Evolutionary conservation across 139 green algal species (phyloP).

Genomic region (Ostreobium quekettii): DNA sequence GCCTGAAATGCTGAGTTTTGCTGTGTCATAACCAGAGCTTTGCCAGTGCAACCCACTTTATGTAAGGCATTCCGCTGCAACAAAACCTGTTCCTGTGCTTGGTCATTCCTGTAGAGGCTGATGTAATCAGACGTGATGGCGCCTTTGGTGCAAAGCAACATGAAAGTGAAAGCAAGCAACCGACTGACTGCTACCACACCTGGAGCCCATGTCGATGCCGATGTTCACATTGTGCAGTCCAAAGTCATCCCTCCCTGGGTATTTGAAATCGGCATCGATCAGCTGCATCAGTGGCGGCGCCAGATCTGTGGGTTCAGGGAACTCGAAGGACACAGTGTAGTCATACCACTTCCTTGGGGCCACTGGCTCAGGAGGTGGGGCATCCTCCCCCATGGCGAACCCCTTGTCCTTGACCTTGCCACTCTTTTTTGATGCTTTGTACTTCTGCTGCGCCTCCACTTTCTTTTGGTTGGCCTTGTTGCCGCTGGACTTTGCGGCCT

Average conservation of each 20-base stretch:
- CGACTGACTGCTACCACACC: no score
- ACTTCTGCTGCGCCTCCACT: slow-evolving; percentile 25
- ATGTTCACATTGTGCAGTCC: slow-evolving; percentile 88
- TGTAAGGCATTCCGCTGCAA: no score
- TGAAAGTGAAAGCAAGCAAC: not conserved
- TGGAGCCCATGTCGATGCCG: slow-evolving; percentile 95
- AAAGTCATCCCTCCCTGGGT: slow-evolving; percentile 88
- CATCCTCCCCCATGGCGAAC: slow-evolving; percentile 20
- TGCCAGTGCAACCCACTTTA: no score
- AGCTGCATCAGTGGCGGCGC: slow-evolving; percentile 79
- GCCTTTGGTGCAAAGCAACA: slow-evolving; percentile 79
- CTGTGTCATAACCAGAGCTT: no score
- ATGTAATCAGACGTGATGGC: no score
- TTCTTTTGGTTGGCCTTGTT: slow-evolving; percentile 60
- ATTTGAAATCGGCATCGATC: slow-evolving; percentile 92
- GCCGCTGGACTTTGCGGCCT: slow-evolving; percentile 64
- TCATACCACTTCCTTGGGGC: slow-evolving; percentile 63
- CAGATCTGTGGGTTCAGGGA: slow-evolving; percentile 91
- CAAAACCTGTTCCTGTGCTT: no score
- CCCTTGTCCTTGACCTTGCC: slow-evolving; percentile 53
- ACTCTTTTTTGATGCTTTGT: slow-evolving; percentile 44
- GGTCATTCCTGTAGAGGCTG: no score
- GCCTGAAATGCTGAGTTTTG: no score
- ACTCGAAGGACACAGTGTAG: slow-evolving; percentile 89
- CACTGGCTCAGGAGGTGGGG: slow-evolving; percentile 24